Evolutionary conservation across 768 basidiomycete genomes (phyloP).

Genomic region (Asterophora parasitica): DNA sequence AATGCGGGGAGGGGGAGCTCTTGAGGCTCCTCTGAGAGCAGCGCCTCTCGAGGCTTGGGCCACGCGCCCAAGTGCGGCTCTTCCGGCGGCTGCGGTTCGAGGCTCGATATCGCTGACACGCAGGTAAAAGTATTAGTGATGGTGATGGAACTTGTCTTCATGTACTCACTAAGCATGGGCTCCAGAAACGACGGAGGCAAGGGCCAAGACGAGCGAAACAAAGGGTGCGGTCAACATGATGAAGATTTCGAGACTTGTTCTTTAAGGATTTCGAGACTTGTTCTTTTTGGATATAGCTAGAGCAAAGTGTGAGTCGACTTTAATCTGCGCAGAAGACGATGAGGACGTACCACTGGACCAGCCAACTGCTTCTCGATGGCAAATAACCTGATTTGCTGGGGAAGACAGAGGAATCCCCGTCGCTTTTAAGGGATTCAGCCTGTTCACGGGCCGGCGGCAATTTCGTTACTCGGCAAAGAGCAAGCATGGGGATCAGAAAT

Average conservation of each 20-base stretch:
- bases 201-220: not conserved
- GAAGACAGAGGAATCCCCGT: not conserved
- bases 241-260: not conserved
- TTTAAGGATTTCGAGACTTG: not conserved
- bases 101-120: not conserved
- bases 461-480: too few species aligned
- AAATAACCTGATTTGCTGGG: not conserved
- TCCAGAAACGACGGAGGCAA: not conserved
- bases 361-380: not conserved
- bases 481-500: too few species aligned
- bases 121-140: too few species aligned
- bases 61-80: too few species aligned
- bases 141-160: not conserved
- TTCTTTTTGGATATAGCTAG: not conserved
- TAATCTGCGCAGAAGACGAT: not conserved
- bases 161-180: not conserved
- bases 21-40: too few species aligned
- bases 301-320: not conserved
- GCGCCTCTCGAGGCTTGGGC: too few species aligned
- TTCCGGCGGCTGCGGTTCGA: too few species aligned
- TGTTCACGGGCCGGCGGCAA: too few species aligned
- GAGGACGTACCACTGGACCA: conserved; percentile 8
- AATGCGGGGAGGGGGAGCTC: too few species aligned
- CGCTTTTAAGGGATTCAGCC: not conserved
- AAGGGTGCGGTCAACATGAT: not conserved